These are phyloP conservation scores for Eimeria acervulina DNA, from an alignment of 169 alveolate species.

Conservation along the genomic window DNA sequence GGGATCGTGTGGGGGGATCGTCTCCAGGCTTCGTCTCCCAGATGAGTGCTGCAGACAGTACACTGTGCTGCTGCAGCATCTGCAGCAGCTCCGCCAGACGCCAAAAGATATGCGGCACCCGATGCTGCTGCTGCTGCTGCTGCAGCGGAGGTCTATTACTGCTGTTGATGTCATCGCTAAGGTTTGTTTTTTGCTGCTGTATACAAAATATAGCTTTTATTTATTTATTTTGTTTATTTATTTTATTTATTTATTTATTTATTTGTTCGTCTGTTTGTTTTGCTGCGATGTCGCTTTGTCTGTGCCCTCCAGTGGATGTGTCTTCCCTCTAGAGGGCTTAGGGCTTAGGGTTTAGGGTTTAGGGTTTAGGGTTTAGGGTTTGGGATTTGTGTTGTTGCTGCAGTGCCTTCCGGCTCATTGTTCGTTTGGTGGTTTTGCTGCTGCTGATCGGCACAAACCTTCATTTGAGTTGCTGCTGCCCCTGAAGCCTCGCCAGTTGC, in stretches of 20 bases:
- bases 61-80: conserved; percentile 46
- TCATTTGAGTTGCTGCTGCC: conserved; percentile 51
- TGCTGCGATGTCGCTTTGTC: background rate
- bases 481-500: background rate
- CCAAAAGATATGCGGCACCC: background rate
- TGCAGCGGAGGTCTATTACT: background rate
- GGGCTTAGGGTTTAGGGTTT: background rate
- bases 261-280: too few species aligned
- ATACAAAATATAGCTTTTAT: too few species aligned
- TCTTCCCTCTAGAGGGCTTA: background rate
- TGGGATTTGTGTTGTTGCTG: background rate
- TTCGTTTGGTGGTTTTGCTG: conserved; percentile 34
- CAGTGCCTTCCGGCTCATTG: background rate
- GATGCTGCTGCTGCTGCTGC: conserved; percentile 1
- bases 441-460: background rate
- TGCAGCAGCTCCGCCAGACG: conserved; percentile 34
- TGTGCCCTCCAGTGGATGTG: background rate
- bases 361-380: conserved; percentile 22
- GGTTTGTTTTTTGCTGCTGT: background rate
- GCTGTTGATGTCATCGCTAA: background rate
- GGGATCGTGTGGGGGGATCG: background rate
- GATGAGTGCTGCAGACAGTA: conserved; percentile 10
- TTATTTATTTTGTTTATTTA: background rate
- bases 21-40: background rate
- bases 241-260: background rate